Evolutionary conservation across 2,329 filamentous ascomycete genomes (phyloP).

Genomic region (Ilyonectria sp.): DNA sequence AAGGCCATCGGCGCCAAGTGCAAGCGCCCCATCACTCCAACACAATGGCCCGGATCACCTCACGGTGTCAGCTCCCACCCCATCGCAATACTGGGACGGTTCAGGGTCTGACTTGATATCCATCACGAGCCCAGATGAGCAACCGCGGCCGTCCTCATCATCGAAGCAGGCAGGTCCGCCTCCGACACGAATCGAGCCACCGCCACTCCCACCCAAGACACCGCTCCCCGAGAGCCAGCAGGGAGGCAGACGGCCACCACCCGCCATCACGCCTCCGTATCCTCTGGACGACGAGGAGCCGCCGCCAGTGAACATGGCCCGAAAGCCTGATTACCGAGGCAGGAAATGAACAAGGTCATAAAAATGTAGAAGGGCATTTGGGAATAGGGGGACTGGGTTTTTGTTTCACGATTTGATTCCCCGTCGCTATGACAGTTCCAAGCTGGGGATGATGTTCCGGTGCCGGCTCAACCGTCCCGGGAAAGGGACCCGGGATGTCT

Average conservation of each 20-base stretch:
- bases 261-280: conserved; percentile 75
- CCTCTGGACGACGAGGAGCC: conserved; percentile 86
- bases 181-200: conserved; percentile 68
- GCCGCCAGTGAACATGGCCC: conserved; percentile 86
- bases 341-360: conserved; percentile 46
- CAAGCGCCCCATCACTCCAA: conserved; percentile 49
- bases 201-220: conserved; percentile 84
- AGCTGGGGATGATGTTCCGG: conserved; percentile 3
- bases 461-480: not conserved
- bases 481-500: conserved; percentile 1
- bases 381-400: not conserved
- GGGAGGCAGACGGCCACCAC: conserved; percentile 52
- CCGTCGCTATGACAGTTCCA: not conserved
- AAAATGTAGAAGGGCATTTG: not conserved
- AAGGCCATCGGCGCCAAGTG: conserved; percentile 50
- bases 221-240: conserved; percentile 71
- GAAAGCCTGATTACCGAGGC: conserved; percentile 82
- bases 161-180: conserved; percentile 52
- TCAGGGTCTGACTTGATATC: conserved; percentile 78
- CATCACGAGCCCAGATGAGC: conserved; percentile 73
- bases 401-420: conserved; percentile 9
- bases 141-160: conserved; percentile 58
- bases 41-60: conserved; percentile 68
- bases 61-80: conserved; percentile 70
- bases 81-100: conserved; percentile 70